Evolutionary conservation across 177 flowering plant species (phyloP), one percentile per base, ranked within the genome.

Genomic region (Telopea speciosissima): DNA sequence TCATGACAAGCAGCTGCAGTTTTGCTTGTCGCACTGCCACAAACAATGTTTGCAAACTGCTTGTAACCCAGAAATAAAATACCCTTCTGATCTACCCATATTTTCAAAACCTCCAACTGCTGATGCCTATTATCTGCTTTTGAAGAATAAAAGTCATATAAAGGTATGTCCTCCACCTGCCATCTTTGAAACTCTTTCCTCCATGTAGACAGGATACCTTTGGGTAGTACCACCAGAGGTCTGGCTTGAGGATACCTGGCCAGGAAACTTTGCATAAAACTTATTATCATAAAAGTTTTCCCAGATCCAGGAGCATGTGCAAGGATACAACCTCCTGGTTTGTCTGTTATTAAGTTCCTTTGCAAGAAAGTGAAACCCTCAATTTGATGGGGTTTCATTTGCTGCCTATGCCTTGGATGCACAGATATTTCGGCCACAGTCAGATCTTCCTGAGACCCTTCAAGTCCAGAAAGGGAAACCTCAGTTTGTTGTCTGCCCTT

Each of bases 231-330:
- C 17, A 95, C 85, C 4, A 95, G 76, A n/a, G 97, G 97, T 70
- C 89, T 85, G 1, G 90, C 97, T 67, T 79, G 65, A 8, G 90
- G 97, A 80, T 87, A 86, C 68, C 85, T 91, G 2, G 90, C 90
- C 45, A 95, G 82, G 73, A 92, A 92, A 64, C 96, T 89, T 68
- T 95, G 97, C 62, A 92, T 81, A 70, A 95, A 95, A 66, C 97
- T 92, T 26, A 95, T 91, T 68, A 94, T 62, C 14, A 92, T 87
- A 56, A 80, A 90, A 0, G 97, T 95, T 68, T 92, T 95, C 5
- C 99, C 99, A 58, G 99, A 95, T 36, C 97, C 99, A 3, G 99
- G 99, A 66, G 99, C 99, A 85, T 95, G 97, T 17, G 99, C 97
- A 77, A 95, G 67, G 68, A 95, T 92, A 73, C 99, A 92, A 23